These are phyloP conservation scores for Haplographium delicatum DNA, from an alignment of 495 filamentous ascomycete species.

Conservation along the genomic window DNA sequence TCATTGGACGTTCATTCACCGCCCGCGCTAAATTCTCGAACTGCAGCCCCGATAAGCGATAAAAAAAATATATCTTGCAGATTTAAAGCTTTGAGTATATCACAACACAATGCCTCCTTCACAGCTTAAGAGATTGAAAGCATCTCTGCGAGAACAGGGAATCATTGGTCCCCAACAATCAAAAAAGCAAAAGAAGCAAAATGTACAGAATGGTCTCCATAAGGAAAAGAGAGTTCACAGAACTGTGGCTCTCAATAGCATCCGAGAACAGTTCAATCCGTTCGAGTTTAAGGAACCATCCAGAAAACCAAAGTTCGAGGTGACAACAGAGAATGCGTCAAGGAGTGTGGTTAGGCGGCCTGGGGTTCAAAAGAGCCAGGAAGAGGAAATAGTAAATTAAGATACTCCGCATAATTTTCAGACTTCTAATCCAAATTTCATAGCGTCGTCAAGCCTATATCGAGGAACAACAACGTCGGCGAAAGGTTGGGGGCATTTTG, in stretches of 20 bases:
- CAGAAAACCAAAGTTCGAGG: constrained; percentile 68
- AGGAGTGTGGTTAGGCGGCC: constrained; percentile 63
- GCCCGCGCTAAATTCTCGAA: constrained; percentile 1
- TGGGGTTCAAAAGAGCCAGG: constrained; percentile 74
- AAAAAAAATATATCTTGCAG: background rate
- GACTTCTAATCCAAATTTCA: constrained; percentile 13
- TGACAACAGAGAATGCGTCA: constrained; percentile 52
- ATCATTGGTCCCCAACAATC: constrained; percentile 84
- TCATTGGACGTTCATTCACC: constrained; percentile 2
- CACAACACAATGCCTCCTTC: constrained; percentile 72
- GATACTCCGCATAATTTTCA: background rate
- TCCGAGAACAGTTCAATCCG: constrained; percentile 94
- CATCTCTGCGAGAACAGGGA: constrained; percentile 79
- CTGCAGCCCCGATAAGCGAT: constrained; percentile 28
- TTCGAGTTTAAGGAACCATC: constrained; percentile 81
- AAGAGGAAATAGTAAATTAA: constrained; percentile 72
- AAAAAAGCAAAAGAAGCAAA: constrained; percentile 81
- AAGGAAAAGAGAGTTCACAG: constrained; percentile 63
- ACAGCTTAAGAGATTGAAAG: constrained; percentile 91
- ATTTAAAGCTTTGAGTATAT: constrained; percentile 25
- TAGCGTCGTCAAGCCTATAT: constrained; percentile 75
- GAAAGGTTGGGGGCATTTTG: constrained; percentile 87
- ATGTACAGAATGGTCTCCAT: constrained; percentile 55
- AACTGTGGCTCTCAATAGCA: constrained; percentile 67
- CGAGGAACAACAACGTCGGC: constrained; percentile 76